Percentiles rank a stretch among this genome's conserved stretches.
Evolutionary conservation across 768 basidiomycete genomes (phyloP).

Genomic region (Russula sp.): DNA sequence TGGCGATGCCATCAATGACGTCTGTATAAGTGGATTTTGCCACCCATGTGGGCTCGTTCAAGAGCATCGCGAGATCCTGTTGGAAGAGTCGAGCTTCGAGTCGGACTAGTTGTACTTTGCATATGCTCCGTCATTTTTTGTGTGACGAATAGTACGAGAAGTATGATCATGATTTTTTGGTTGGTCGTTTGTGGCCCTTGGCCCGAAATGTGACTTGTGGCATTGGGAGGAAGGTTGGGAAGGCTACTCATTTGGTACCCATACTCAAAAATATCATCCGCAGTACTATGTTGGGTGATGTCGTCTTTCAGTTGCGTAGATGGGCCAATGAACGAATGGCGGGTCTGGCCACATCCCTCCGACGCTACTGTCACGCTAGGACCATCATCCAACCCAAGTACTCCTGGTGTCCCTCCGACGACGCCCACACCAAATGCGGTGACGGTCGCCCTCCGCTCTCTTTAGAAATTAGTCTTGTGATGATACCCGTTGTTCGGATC

Average conservation of each 20-base stretch:
- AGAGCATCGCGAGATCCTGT: slow-evolving; percentile 14
- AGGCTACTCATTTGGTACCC: not conserved
- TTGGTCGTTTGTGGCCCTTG: not conserved
- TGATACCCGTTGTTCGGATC: no score
- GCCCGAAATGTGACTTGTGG: not conserved
- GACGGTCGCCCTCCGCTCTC: no score
- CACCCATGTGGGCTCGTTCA: slow-evolving; percentile 6
- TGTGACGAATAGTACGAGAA: not conserved
- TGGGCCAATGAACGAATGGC: no score
- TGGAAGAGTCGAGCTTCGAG: slow-evolving; percentile 4
- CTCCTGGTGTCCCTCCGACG: no score
- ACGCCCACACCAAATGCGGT: no score
- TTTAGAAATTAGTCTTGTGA: no score
- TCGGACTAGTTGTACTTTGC: no score
- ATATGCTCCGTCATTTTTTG: not conserved
- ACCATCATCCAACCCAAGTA: no score
- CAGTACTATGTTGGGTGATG: no score
- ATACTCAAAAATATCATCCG: not conserved
- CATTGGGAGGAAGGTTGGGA: not conserved
- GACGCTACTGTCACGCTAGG: no score
- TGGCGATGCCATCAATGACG: not conserved
- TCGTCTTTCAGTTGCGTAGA: no score
- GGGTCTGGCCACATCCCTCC: no score
- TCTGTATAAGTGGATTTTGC: not conserved
- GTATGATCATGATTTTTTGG: not conserved